Percentiles rank a stretch among this genome's conserved stretches.
These are phyloP conservation scores for Vitis amurensis DNA, from an alignment of 164 flowering plant genomes.

Conservation along the genomic window DNA sequence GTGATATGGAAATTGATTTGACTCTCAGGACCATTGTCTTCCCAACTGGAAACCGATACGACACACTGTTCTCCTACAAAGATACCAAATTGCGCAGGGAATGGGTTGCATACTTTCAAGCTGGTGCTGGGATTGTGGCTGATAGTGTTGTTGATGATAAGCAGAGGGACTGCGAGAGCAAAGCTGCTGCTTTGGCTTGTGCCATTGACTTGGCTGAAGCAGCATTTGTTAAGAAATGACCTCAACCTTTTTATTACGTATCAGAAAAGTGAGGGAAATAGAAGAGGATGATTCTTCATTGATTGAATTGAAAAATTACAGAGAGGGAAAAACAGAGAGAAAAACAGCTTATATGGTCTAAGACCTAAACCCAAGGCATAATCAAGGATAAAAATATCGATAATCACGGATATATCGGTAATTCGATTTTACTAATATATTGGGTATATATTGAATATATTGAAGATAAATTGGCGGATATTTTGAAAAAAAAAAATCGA, in stretches of 20 bases:
- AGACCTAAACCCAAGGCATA: no score
- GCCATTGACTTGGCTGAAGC: conserved; percentile 11
- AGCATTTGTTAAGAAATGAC: background rate
- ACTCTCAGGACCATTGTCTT: conserved; percentile 88
- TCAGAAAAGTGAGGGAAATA: no score
- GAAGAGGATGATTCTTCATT: no score
- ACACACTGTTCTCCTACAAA: conserved; percentile 84
- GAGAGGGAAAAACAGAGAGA: no score
- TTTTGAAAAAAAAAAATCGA: no score
- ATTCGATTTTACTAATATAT: no score
- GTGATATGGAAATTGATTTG: conserved; percentile 85
- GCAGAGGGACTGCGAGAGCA: conserved; percentile 8
- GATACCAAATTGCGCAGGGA: conserved; percentile 52
- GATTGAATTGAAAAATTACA: no score
- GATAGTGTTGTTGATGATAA: conserved; percentile 45
- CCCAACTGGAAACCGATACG: conserved; percentile 52
- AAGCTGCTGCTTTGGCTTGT: conserved; percentile 5
- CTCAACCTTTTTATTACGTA: background rate
- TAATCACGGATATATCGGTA: no score
- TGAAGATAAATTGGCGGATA: no score
- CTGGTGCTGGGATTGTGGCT: conserved; percentile 94
- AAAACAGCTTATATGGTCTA: no score
- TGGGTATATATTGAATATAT: no score
- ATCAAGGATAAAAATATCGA: no score
- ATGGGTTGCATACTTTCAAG: conserved; percentile 92